A percentile compares a stretch with the other conserved stretches of the same genome.
Evolutionary conservation across 2,329 filamentous ascomycete genomes (phyloP).

Genomic region (Arthrobotrys conoides): DNA sequence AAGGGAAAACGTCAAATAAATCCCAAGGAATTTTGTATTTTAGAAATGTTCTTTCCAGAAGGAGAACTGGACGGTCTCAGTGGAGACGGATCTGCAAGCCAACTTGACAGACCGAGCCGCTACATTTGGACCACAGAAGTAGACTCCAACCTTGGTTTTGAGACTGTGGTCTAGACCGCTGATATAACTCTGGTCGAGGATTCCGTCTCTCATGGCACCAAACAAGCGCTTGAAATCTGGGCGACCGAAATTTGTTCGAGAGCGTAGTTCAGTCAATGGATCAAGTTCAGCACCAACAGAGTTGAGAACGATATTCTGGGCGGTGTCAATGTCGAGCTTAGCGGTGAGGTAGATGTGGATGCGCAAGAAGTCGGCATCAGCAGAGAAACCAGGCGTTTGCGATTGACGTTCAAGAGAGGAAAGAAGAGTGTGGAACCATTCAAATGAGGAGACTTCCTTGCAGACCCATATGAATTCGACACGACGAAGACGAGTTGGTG

Average conservation of each 20-base stretch:
- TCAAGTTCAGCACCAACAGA: slow-evolving; percentile 89
- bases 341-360: slow-evolving; percentile 99
- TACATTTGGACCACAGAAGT: slow-evolving; percentile 92
- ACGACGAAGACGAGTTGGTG: slow-evolving; percentile 87
- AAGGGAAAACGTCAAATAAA: slow-evolving; percentile 34
- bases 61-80: slow-evolving; percentile 86
- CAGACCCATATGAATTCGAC: slow-evolving; percentile 99
- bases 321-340: slow-evolving; percentile 89
- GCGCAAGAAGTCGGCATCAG: slow-evolving; percentile 83
- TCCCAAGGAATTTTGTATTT: slow-evolving; percentile 10
- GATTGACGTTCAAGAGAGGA: slow-evolving; percentile 91
- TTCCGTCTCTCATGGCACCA: slow-evolving; percentile 86
- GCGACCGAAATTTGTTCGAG: slow-evolving; percentile 92
- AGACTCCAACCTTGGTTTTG: slow-evolving; percentile 91
- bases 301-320: slow-evolving; percentile 97
- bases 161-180: slow-evolving; percentile 81
- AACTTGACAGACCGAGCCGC: slow-evolving; percentile 86
- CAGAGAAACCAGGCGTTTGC: slow-evolving; percentile 76
- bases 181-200: slow-evolving; percentile 87
- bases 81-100: slow-evolving; percentile 80
- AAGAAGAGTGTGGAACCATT: slow-evolving; percentile 97
- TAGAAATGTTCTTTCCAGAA: slow-evolving; percentile 95
- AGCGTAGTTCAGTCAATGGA: slow-evolving; percentile 90
- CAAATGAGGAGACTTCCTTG: slow-evolving; percentile 93
- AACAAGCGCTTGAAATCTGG: slow-evolving; percentile 89